These are phyloP conservation scores for Trichophyton simii DNA, from an alignment of 2,329 filamentous ascomycete species.

Conservation along the genomic window DNA sequence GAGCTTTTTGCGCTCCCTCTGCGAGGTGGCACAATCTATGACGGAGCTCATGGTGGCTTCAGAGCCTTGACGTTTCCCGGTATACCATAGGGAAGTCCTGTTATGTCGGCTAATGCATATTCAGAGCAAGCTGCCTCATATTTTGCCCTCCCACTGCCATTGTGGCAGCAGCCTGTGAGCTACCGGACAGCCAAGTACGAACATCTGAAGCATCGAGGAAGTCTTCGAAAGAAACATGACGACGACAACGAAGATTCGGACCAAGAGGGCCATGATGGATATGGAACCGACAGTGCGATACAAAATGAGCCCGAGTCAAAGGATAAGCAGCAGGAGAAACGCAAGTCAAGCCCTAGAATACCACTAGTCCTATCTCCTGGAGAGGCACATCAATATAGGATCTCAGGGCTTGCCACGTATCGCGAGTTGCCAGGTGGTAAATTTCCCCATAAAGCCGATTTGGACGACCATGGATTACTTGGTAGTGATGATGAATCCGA, in stretches of 20 bases:
- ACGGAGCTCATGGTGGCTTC: background rate
- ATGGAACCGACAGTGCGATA: constrained; percentile 13
- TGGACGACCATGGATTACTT: background rate
- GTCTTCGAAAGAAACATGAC: background rate
- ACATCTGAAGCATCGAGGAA: constrained; percentile 17
- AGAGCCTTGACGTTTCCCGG: too few relatives aligned
- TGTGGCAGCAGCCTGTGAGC: constrained; percentile 26
- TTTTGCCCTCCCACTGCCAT: constrained; percentile 28
- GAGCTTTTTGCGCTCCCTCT: background rate
- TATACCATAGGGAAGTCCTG: background rate
- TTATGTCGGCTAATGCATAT: background rate
- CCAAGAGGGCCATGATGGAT: constrained; percentile 13
- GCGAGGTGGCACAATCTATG: background rate
- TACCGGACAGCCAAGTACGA: constrained; percentile 27
- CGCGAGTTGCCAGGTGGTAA: constrained; percentile 27
- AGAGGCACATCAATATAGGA: constrained; percentile 33
- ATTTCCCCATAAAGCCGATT: constrained; percentile 30
- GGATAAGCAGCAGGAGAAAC: background rate
- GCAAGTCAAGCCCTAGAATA: constrained; percentile 2
- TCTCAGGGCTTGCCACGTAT: constrained; percentile 29
- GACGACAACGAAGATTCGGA: constrained; percentile 9
- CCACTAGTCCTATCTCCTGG: constrained; percentile 27
- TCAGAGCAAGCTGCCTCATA: constrained; percentile 20
- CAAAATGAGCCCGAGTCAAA: constrained; percentile 11
- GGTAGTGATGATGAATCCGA: constrained; percentile 5